A percentile compares a stretch with the other conserved stretches of the same genome.
Conservation (phyloP, 805 yeast genomes). For the Ogataea paraovalis region DNA sequence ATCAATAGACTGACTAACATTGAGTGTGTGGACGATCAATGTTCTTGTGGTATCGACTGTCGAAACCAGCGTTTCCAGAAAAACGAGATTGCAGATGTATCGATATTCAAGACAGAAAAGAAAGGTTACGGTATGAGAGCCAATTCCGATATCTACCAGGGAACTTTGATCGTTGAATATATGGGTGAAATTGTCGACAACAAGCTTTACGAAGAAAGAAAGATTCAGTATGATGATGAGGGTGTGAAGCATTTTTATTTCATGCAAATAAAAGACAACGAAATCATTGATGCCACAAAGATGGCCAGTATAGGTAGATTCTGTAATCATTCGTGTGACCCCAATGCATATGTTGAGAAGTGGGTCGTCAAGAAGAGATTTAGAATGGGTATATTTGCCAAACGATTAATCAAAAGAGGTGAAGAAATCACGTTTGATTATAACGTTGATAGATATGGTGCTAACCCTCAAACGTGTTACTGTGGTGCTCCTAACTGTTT, state of each 20-base stretch:
- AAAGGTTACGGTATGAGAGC: slow-evolving; percentile 93
- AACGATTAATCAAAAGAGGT: slow-evolving; percentile 62
- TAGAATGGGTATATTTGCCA: slow-evolving; percentile 93
- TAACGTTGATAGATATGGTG: slow-evolving; percentile 95
- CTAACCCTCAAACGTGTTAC: slow-evolving; percentile 88
- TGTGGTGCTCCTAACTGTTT: slow-evolving; percentile 92
- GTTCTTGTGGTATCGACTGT: slow-evolving; percentile 76
- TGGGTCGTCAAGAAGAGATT: slow-evolving; percentile 93
- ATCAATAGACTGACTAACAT: slow-evolving; percentile 88
- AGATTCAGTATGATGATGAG: slow-evolving; percentile 66
- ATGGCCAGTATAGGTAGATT: slow-evolving; percentile 88
- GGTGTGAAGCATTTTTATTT: slow-evolving; percentile 82
- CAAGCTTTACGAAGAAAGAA: slow-evolving; percentile 64
- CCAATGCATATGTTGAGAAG: slow-evolving; percentile 92
- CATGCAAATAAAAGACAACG: slow-evolving; percentile 92
- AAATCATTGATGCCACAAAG: slow-evolving; percentile 90
- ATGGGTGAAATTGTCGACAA: slow-evolving; percentile 93
- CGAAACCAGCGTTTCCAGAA: slow-evolving; percentile 86
- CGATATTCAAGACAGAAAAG: slow-evolving; percentile 74
- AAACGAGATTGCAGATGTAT: slow-evolving; percentile 66
- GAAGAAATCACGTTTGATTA: slow-evolving; percentile 93
- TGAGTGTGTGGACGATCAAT: slow-evolving; percentile 73
- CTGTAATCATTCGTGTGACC: slow-evolving; percentile 92
- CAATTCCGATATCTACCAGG: slow-evolving; percentile 48
- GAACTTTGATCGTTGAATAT: slow-evolving; percentile 84